phyloP scores from a whole-genome alignment of 768 basidiomycete species.

The Podaxis pistillaris region DNA sequence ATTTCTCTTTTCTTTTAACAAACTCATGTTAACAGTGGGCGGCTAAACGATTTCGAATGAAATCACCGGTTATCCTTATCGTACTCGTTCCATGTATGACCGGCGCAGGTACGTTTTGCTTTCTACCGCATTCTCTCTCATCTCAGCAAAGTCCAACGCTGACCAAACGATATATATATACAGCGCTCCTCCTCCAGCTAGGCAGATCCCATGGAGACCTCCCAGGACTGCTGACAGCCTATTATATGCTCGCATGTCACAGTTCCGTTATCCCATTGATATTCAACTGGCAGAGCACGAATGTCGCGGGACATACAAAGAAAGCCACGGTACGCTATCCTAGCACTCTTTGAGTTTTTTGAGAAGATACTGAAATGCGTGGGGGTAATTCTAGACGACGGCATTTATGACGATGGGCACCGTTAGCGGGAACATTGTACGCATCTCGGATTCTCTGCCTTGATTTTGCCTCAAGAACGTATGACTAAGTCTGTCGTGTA shows the following conservation, averaged over 20 bases:
- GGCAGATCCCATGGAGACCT: constrained; percentile 25
- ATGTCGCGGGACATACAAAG: constrained; percentile 34
- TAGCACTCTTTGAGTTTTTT: neutral
- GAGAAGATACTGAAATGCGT: neutral
- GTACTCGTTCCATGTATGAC: constrained; percentile 22
- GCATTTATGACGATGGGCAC: constrained; percentile 26
- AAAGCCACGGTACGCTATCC: constrained; percentile 22
- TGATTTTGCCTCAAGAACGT: neutral
- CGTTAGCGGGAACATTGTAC: constrained; percentile 26
- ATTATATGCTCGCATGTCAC: constrained; percentile 27
- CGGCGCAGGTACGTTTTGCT: constrained; percentile 21
- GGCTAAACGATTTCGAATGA: constrained; percentile 24
- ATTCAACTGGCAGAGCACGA: constrained; percentile 33
- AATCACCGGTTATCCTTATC: constrained; percentile 25
- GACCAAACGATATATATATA: neutral
- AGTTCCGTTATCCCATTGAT: constrained; percentile 24
- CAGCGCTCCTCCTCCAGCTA: constrained; percentile 26
- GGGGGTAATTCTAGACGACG: constrained; percentile 19
- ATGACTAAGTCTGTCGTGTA: neutral
- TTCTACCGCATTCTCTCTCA: neutral
- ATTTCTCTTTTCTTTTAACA: neutral
- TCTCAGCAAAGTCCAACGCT: neutral
- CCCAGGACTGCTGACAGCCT: constrained; percentile 27
- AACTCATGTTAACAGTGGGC: constrained; percentile 22
- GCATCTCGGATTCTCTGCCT: neutral